Evolutionary conservation across 176 grass and related monocot species (phyloP).

Genomic region (Zoysia japonica): DNA sequence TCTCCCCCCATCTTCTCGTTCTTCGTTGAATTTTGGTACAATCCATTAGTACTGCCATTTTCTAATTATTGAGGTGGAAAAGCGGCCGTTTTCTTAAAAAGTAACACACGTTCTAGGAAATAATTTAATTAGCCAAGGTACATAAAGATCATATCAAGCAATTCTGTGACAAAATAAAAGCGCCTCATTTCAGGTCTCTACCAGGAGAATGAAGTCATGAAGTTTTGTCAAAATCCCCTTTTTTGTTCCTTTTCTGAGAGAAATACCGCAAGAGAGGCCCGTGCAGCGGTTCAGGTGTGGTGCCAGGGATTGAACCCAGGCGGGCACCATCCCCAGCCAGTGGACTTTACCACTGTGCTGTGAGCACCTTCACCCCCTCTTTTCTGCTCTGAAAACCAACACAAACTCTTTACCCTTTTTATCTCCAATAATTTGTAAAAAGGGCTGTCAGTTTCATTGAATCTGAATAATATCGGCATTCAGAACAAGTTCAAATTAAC

Average conservation of each 20-base stretch:
- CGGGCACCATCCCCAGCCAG: too few species aligned
- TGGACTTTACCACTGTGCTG: too few species aligned
- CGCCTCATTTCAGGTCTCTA: neutral
- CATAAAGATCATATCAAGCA: conserved; percentile 3
- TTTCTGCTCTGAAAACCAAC: neutral
- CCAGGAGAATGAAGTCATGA: neutral
- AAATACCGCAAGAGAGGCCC: too few species aligned
- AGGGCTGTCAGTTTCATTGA: neutral
- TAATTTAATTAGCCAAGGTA: neutral
- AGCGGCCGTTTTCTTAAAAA: neutral
- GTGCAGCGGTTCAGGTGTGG: too few species aligned
- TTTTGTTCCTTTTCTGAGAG: too few species aligned
- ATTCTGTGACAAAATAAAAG: conserved; percentile 9
- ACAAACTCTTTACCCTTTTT: neutral
- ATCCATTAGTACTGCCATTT: neutral
- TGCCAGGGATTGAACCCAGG: too few species aligned
- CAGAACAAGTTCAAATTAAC: neutral
- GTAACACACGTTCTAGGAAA: neutral
- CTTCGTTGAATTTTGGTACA: conserved; percentile 11
- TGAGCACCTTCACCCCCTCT: too few species aligned
- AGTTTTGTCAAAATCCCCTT: neutral
- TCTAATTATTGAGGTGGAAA: conserved; percentile 12
- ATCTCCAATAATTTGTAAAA: neutral
- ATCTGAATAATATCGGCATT: neutral
- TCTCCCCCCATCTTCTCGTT: conserved; percentile 22